These are phyloP conservation scores for Arthrobotrys megalospora DNA, from an alignment of 2,329 filamentous ascomycete species.

Conservation along the genomic window DNA sequence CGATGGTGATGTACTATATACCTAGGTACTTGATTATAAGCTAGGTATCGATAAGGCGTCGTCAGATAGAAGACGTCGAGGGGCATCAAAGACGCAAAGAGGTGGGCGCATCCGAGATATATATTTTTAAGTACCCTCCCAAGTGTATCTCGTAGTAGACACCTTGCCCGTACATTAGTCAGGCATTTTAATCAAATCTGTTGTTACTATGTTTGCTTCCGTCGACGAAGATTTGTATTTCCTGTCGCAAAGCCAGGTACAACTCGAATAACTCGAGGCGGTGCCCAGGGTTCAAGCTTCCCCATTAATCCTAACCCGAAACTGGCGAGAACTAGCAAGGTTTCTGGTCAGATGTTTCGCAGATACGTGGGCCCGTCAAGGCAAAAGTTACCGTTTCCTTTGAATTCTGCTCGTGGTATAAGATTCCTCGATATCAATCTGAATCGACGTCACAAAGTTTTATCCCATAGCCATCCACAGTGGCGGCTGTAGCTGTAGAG, in stretches of 20 bases:
- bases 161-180: background rate
- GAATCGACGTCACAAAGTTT: slow-evolving; percentile 22
- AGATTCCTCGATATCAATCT: background rate
- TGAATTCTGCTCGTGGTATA: background rate
- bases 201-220: slow-evolving; percentile 17
- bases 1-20: background rate
- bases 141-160: too few species aligned
- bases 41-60: background rate
- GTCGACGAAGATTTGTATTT: slow-evolving; percentile 9
- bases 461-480: background rate
- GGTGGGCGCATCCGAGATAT: slow-evolving; percentile 17
- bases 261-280: background rate
- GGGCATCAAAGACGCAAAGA: slow-evolving; percentile 9
- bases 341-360: background rate
- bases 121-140: background rate
- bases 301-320: slow-evolving; percentile 25
- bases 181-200: background rate
- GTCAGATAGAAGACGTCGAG: background rate
- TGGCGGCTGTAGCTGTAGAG: background rate
- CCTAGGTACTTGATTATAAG: background rate
- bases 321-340: background rate
- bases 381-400: background rate
- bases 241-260: background rate
- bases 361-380: background rate
- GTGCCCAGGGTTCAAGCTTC: slow-evolving; percentile 51